Percentiles rank a stretch among this genome's conserved stretches.
phyloP scores from a whole-genome alignment of 2,329 filamentous ascomycete species.

The Hyphodiscus sp. region DNA sequence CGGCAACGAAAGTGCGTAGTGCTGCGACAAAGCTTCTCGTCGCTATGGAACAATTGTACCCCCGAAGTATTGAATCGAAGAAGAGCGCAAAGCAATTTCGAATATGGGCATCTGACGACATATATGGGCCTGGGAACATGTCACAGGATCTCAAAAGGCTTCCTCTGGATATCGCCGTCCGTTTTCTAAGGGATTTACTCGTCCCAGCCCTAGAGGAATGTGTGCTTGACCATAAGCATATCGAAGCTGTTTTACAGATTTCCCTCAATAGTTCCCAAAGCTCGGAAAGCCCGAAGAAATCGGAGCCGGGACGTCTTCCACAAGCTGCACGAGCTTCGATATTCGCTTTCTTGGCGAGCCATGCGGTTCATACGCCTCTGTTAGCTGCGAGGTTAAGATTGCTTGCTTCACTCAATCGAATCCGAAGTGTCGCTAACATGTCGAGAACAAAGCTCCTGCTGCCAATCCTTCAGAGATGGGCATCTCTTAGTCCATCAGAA shows the following conservation, averaged over 20 bases:
- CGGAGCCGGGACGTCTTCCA: slow-evolving; percentile 38
- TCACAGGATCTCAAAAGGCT: slow-evolving; percentile 49
- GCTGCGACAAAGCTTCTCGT: slow-evolving; percentile 64
- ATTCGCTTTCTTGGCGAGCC: slow-evolving; percentile 66
- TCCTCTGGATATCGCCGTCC: slow-evolving; percentile 47
- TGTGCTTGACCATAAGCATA: slow-evolving; percentile 68
- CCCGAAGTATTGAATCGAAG: slow-evolving; percentile 33
- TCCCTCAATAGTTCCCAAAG: slow-evolving; percentile 48
- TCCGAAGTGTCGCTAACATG: slow-evolving; percentile 63
- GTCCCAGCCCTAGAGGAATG: slow-evolving; percentile 78
- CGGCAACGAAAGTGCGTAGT: slow-evolving; percentile 68
- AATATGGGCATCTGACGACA: slow-evolving; percentile 51
- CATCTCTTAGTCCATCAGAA: slow-evolving; percentile 44
- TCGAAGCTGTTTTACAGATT: slow-evolving; percentile 56
- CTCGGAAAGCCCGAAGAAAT: slow-evolving; percentile 38
- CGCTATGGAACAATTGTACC: slow-evolving; percentile 46
- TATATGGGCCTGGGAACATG: slow-evolving; percentile 56
- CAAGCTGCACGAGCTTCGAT: slow-evolving; percentile 59
- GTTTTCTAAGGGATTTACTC: slow-evolving; percentile 60
- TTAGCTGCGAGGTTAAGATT: slow-evolving; percentile 64
- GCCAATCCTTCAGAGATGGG: slow-evolving; percentile 68
- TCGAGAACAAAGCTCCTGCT: slow-evolving; percentile 70
- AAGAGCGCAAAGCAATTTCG: slow-evolving; percentile 33
- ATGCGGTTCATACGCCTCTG: slow-evolving; percentile 63
- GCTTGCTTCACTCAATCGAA: slow-evolving; percentile 63